These are phyloP conservation scores for Tylopilus subfusipes DNA, from an alignment of 768 basidiomycete genomes.

Conservation along the genomic window DNA sequence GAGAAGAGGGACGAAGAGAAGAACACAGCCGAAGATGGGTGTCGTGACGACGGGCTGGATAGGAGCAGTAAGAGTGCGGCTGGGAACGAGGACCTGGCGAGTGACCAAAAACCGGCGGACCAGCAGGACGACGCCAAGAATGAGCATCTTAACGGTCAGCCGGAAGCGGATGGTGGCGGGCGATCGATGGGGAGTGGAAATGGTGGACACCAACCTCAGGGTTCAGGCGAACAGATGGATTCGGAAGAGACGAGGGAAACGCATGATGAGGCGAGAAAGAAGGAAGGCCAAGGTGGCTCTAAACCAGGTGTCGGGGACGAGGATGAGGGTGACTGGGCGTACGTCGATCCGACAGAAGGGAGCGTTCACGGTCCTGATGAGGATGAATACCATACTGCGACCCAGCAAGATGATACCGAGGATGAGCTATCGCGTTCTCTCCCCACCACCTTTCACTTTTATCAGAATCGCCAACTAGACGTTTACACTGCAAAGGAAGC, in stretches of 20 bases:
- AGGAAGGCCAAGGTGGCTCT: too few species aligned
- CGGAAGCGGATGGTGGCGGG: too few species aligned
- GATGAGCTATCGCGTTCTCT: not conserved
- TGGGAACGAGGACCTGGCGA: not conserved
- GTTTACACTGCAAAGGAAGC: constrained; percentile 73
- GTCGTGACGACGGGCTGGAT: not conserved
- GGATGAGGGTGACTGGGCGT: too few species aligned
- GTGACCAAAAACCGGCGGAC: not conserved
- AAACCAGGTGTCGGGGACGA: too few species aligned
- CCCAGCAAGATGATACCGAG: too few species aligned
- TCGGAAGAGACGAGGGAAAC: too few species aligned
- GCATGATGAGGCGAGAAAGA: too few species aligned
- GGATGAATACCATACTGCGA: too few species aligned
- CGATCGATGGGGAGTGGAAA: not conserved
- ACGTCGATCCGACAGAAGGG: too few species aligned
- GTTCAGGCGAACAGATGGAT: not conserved
- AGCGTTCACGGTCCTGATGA: too few species aligned
- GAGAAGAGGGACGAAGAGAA: not conserved
- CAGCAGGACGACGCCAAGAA: not conserved
- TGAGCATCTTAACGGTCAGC: not conserved
- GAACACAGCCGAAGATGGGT: not conserved
- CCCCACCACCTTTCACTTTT: constrained; percentile 59
- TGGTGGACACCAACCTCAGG: not conserved
- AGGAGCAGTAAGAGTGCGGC: not conserved
- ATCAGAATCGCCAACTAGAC: constrained; percentile 80